Evolutionary conservation across 768 basidiomycete genomes (phyloP), one percentile per base, ranked within the genome.

Genomic region (Dendrothele bispora): DNA sequence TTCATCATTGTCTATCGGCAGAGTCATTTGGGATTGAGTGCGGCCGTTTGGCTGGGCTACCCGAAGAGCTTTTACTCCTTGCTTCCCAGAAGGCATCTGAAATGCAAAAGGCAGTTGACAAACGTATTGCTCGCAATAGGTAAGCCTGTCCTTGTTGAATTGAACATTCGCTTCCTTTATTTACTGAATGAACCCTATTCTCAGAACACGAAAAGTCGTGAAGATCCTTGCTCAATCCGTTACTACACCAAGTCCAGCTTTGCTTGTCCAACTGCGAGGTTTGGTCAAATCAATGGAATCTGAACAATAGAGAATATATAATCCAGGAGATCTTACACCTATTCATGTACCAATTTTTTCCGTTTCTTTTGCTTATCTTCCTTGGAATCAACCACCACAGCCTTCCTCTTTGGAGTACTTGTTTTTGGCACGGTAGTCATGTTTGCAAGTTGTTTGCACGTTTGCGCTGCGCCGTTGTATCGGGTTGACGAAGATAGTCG

Each of bases 11-110:
- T 20, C 35, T 29, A 35, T 24, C 24, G 39, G 20, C 28, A 73
- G 86, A 86, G 58, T 93, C 91, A 0, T 98, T 94, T 61, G 94
- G 94, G 10, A 84, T 97, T 7, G 94, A 95, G 71, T 95, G 93
- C 62, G 93, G 85, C 7, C 79, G 91, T 36, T 77, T 98, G 21
- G 95, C 95, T 0, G 87, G 86, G 7, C 62, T 98, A 27, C 88
- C 91, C 0, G 84, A 87, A 54, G 51, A 64, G 2, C 74, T 98
- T 7, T 72, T 98, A 3, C 64, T 67, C 5, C 63, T 73, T 6
- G 95, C 95, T 14, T 62, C 75, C 2, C 61, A 71, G 46, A 71
- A 74, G 27, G 81, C 88, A 1, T 65, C 73, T 15, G 62, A 65
- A 17, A 78, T 93, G 71, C 80, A 82, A 58, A 55, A 54, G 11